Evolutionary conservation across 2,329 filamentous ascomycete genomes (phyloP).

Genomic region (Fusarium sp.): DNA sequence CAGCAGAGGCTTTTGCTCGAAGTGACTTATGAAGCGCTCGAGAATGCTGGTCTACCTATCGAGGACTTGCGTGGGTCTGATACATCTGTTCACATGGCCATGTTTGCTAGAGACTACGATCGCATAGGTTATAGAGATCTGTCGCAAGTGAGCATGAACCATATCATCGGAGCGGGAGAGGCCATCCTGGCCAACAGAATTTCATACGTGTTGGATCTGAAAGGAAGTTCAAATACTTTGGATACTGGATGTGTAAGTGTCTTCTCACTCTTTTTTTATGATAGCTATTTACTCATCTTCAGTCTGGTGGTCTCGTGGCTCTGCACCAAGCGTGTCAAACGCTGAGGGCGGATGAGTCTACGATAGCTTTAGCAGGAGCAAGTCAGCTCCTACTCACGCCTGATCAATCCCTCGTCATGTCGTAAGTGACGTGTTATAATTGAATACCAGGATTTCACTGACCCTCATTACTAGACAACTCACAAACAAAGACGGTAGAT

Average conservation of each 20-base stretch:
- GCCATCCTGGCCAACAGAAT: slow-evolving; percentile 14
- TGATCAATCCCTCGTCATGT: slow-evolving; percentile 8
- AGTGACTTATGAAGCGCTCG: slow-evolving; percentile 11
- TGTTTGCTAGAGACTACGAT: slow-evolving; percentile 12
- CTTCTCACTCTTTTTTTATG: too few species aligned
- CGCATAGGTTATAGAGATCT: slow-evolving; percentile 8
- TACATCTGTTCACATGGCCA: slow-evolving; percentile 11
- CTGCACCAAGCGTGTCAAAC: slow-evolving; percentile 13
- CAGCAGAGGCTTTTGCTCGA: slow-evolving; percentile 10
- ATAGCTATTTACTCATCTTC: neutral
- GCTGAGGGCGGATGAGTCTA: slow-evolving; percentile 1
- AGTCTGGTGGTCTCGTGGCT: slow-evolving; percentile 8
- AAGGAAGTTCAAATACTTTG: slow-evolving; percentile 6
- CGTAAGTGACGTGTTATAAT: neutral
- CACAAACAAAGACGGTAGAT: slow-evolving; percentile 18
- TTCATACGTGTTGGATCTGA: slow-evolving; percentile 8
- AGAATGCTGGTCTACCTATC: slow-evolving; percentile 2
- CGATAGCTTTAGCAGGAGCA: slow-evolving; percentile 2
- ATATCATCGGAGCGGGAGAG: slow-evolving; percentile 4
- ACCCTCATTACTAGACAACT: slow-evolving; percentile 1
- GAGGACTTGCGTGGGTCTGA: neutral
- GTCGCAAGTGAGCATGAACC: slow-evolving; percentile 8
- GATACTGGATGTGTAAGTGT: slow-evolving; percentile 7
- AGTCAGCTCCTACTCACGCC: slow-evolving; percentile 5
- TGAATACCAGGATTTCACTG: neutral